phyloP scores from a whole-genome alignment of 208 protist genomes.

The Tritrichomonas foetus region DNA sequence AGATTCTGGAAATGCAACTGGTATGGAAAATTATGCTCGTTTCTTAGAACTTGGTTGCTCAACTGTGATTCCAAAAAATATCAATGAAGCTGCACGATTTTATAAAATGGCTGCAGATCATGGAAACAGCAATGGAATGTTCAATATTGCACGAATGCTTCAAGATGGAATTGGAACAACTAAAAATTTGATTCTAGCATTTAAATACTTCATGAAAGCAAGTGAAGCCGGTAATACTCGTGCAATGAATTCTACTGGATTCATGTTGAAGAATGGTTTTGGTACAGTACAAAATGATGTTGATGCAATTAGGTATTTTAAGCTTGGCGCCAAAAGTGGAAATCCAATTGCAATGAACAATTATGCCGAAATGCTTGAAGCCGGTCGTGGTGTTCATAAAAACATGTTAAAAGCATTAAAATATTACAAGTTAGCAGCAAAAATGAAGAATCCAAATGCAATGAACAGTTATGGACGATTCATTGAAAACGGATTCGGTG shows the following conservation, averaged over 20 bases:
- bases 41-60: background rate
- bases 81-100: background rate
- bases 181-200: background rate
- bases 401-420: background rate
- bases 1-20: background rate
- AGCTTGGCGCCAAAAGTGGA: background rate
- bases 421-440: background rate
- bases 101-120: conserved; percentile 16
- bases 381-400: background rate
- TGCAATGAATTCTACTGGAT: background rate
- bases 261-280: background rate
- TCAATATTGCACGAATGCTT: background rate
- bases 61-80: background rate
- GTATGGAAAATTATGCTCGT: background rate
- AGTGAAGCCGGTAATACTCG: background rate
- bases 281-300: background rate
- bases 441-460: background rate
- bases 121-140: background rate
- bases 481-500: background rate
- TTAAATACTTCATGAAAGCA: background rate
- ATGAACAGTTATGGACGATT: background rate
- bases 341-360: background rate
- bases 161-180: background rate
- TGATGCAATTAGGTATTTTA: background rate
- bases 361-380: background rate